A percentile compares a stretch with the other conserved stretches of the same genome.
These are phyloP conservation scores for Seiridium cupressi DNA, from an alignment of 2,329 filamentous ascomycete genomes.

Conservation along the genomic window DNA sequence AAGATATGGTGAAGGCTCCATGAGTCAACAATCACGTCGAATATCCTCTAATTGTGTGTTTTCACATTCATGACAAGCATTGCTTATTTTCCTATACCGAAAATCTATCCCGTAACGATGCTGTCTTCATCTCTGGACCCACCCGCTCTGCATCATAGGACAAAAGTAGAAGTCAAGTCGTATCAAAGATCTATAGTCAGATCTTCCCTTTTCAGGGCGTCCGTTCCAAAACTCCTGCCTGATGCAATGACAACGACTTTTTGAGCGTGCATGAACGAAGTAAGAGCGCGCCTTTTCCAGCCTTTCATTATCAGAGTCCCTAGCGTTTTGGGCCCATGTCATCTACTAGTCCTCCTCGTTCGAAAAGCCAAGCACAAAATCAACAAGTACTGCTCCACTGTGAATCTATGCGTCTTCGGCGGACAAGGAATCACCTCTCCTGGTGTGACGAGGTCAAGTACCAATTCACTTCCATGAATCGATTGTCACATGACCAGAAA, in stretches of 20 bases:
- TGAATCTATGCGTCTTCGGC: neutral
- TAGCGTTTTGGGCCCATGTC: neutral
- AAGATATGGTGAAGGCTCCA: too few species aligned
- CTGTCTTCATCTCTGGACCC: neutral
- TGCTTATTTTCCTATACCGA: constrained; percentile 1
- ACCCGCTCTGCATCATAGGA: neutral
- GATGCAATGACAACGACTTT: constrained; percentile 1
- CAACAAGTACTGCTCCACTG: neutral
- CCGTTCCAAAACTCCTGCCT: constrained; percentile 2
- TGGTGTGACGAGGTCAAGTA: too few species aligned
- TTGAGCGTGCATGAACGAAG: neutral
- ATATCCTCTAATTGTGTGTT: constrained; percentile 69
- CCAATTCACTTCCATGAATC: neutral
- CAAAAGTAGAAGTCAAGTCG: constrained; percentile 4
- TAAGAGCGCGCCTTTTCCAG: neutral
- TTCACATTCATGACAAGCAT: neutral
- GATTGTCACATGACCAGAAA: neutral
- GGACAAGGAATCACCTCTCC: too few species aligned
- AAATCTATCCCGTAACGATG: constrained; percentile 2
- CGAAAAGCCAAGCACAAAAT: neutral
- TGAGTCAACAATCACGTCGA: constrained; percentile 49
- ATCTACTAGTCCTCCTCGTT: neutral
- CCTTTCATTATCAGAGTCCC: neutral
- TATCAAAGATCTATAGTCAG: constrained; percentile 3
- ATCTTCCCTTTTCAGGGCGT: neutral